Conservation (phyloP, 1,284 basidiomycete species). For the Psilocybe mexicana region DNA sequence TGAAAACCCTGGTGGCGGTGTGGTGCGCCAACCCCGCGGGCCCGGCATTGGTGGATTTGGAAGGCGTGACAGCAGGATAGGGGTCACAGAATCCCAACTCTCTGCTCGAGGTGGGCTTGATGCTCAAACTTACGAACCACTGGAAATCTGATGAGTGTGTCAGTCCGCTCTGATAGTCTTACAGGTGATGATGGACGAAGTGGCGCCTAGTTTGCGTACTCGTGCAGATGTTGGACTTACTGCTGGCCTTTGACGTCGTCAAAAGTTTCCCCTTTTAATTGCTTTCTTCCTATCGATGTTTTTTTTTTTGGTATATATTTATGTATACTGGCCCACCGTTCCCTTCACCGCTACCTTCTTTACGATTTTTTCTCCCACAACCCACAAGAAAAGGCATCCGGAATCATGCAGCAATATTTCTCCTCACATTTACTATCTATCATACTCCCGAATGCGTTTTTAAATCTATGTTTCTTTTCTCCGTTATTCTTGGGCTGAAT, state of each 20-base stretch:
- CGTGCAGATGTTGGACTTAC: not conserved
- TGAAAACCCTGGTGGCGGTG: slow-evolving; percentile 48
- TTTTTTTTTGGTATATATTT: slow-evolving; percentile 29
- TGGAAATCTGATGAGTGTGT: slow-evolving; percentile 66
- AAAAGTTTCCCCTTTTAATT: slow-evolving; percentile 19
- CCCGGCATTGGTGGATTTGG: slow-evolving; percentile 73
- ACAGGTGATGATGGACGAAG: slow-evolving; percentile 43
- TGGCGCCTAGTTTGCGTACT: slow-evolving; percentile 26
- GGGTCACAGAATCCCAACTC: slow-evolving; percentile 51
- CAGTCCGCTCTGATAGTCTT: slow-evolving; percentile 45
- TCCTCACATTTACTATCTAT: slow-evolving; percentile 28
- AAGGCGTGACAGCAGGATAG: slow-evolving; percentile 60
- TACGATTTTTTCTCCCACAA: slow-evolving; percentile 21
- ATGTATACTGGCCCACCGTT: slow-evolving; percentile 33
- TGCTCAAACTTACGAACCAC: slow-evolving; percentile 77
- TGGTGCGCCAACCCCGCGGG: slow-evolving; percentile 79
- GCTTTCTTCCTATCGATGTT: slow-evolving; percentile 18
- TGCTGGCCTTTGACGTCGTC: slow-evolving; percentile 3
- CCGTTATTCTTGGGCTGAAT: slow-evolving; percentile 12
- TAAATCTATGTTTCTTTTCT: slow-evolving; percentile 30
- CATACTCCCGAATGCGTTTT: slow-evolving; percentile 30
- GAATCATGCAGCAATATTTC: slow-evolving; percentile 33
- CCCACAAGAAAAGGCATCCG: slow-evolving; percentile 31
- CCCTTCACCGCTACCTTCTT: slow-evolving; percentile 33
- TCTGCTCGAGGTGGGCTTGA: slow-evolving; percentile 66